Conservation (phyloP, 176 grass and related monocot genomes). For the Rhynchospora tenuis region DNA sequence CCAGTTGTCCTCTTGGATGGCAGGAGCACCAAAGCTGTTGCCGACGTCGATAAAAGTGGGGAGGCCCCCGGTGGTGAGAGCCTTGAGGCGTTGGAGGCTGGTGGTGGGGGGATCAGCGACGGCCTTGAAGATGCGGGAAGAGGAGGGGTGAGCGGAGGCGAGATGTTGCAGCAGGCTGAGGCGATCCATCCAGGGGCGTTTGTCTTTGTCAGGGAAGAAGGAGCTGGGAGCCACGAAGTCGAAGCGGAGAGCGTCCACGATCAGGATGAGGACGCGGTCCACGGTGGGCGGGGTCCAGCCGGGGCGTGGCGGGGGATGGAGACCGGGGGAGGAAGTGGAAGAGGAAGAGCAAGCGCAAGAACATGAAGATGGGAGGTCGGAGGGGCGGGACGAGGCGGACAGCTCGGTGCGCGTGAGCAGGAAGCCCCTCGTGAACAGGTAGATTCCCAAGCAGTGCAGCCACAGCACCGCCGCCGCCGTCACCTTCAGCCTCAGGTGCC, state of each 20-base stretch:
- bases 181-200: constrained; percentile 93
- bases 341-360: constrained; percentile 1
- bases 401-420: constrained; percentile 94
- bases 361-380: constrained; percentile 41
- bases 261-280: constrained; percentile 59
- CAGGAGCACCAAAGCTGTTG: constrained; percentile 89
- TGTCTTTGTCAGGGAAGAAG: constrained; percentile 80
- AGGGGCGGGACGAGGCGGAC: constrained; percentile 52
- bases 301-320: not conserved
- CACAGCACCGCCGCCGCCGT: not conserved
- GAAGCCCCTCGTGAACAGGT: constrained; percentile 90
- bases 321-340: not conserved
- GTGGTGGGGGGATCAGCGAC: constrained; percentile 95
- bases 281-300: constrained; percentile 63
- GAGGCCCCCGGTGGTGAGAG: constrained; percentile 82
- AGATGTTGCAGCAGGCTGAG: constrained; percentile 67
- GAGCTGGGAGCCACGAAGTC: constrained; percentile 93
- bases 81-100: constrained; percentile 91
- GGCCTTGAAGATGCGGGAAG: constrained; percentile 90
- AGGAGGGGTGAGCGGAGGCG: constrained; percentile 46
- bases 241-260: constrained; percentile 87
- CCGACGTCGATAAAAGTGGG: constrained; percentile 98
- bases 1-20: constrained; percentile 94
- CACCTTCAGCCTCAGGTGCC: too few relatives aligned
- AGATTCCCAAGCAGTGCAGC: constrained; percentile 60